Base-by-base conservation (phyloP, 805 yeast genomes). In the Kazachstania kunashirensis region DNA sequence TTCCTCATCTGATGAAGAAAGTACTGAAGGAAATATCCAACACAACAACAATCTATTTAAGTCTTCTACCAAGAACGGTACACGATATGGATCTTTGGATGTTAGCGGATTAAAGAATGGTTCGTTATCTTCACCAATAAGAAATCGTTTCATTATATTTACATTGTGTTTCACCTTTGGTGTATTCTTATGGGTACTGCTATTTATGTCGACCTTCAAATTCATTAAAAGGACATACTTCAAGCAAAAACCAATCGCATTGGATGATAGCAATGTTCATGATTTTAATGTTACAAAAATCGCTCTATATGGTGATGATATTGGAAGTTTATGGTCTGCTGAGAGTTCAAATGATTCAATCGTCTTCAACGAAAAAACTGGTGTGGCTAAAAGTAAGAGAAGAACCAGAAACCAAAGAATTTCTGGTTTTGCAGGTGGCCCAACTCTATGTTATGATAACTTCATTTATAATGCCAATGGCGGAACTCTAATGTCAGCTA, bases 131-230 rank as follows among this genome's bases (percentile, higher is more conserved):
- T 20, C 11, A 5, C 7, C 17, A 9, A 33, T 33, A 12, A 34
- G 32, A 23, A 34, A 31, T 7, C 28, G 43, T 20, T 17, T 39
- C 2, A 18, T 31, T 3, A 26, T 33, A 9, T 33, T 23, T 16
- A n/a, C 39, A 4, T 17, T 14, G 4, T 10, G 19, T 9, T 24
- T 39, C 5, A 21, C 29, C 4, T 10, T 20, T 14, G 33, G 24
- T 12, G 32, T 26, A 8, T 35, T 43, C 19, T 11, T 40, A 6
- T 37, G 46, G 42, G 27, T 43, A 2, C 11, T 15, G 16, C 12
- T 23, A 6, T 37, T 33, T 10, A 13, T 43, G 17, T 27, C 20
- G 10, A 17, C 25, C 4, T 34, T 28, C 25, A 34, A 17, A 6
- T 13, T 24, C 16, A 29, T 34, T 12, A 33, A 25, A 14, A 38